Percentiles rank a stretch among this genome's conserved stretches.
Evolutionary conservation across 2,329 filamentous ascomycete genomes (phyloP).

Genomic region (Graphilbum ipis-grandicollis): DNA sequence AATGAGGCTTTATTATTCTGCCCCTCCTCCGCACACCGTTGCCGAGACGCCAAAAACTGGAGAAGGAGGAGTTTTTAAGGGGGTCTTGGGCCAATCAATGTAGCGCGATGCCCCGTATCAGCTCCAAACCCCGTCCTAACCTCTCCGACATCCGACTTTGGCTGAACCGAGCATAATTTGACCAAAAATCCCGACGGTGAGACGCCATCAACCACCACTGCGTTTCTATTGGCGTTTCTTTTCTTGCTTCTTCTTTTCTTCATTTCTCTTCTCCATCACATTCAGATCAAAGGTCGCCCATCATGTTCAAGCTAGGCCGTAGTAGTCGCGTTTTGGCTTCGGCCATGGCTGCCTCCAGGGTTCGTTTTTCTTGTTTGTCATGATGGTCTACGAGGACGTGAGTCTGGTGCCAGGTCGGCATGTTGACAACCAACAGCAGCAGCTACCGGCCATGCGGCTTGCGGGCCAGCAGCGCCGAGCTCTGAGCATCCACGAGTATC

Average conservation of each 20-base stretch:
- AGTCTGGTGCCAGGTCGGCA: no score
- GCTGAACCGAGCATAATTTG: constrained; percentile 2
- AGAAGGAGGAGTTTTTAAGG: neutral
- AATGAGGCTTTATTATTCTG: no score
- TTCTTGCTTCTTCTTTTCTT: neutral
- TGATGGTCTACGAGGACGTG: no score
- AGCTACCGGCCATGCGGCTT: constrained; percentile 36
- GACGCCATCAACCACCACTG: no score
- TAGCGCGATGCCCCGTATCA: no score
- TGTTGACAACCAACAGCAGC: no score
- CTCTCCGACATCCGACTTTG: constrained; percentile 7
- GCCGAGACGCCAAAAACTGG: no score
- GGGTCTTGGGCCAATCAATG: neutral
- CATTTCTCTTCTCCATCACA: neutral
- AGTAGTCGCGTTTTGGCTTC: constrained; percentile 57
- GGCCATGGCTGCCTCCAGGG: constrained; percentile 62
- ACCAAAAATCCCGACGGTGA: neutral
- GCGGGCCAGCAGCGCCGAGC: constrained; percentile 68
- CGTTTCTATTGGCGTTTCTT: no score
- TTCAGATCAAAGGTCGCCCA: constrained; percentile 17
- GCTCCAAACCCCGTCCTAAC: no score
- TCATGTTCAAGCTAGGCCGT: constrained; percentile 80
- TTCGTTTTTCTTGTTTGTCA: constrained; percentile 18
- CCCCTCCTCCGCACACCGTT: no score
- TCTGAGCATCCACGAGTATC: constrained; percentile 96